Base-by-base conservation (phyloP, 2,329 filamentous ascomycete species). In the Aspergillus tamarii region DNA sequence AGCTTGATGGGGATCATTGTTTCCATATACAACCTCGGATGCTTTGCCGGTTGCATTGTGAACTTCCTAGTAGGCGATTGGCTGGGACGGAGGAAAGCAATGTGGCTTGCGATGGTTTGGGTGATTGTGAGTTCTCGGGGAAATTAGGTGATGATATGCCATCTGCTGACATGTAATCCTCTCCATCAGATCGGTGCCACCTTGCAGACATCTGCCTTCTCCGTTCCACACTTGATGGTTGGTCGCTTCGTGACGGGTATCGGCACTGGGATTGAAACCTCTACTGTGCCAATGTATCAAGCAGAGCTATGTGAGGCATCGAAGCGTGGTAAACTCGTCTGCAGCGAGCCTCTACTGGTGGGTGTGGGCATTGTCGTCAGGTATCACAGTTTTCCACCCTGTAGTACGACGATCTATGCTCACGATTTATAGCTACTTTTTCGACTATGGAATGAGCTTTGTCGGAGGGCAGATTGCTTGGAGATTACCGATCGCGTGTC, bases 241-340 rank as follows among this genome's bases (percentile, higher is more conserved):
- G 83, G 82, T 16, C 78, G 83, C 30, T 80, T 82, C 57, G 76
- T 85, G 30, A 83, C 82, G 3, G 84, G 83, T 5, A 77, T 85
- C 62, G 83, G 83, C 1, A 84, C 83, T 59, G 84, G 84, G 2
- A 77, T 83, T 66, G 73, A 75, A 64, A 76, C 74, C 12, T 75
- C 76, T 32, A 74, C 72, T 9, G 75, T 78, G 10, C 77, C 77
- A 0, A 76, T 75, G 70, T 81, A 82, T 61, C 82, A 84, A 63
- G 76, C 79, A 0, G 82, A 84, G 66, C 73, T 83, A 1, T 82
- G 78, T 54, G 76, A 80, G 56, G 76, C 77, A 1, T 72, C 77
- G n/a, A 77, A 77, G 50, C 73, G 82, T 45, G 82, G 81, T 46
- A 76, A 77, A 21, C 74, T 81, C 10, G 79, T 84, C 28, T 78